A percentile compares a stretch with the other conserved stretches of the same genome.
phyloP scores from a whole-genome alignment of 1,139 yeast species.

The Kodamaea suecica region DNA sequence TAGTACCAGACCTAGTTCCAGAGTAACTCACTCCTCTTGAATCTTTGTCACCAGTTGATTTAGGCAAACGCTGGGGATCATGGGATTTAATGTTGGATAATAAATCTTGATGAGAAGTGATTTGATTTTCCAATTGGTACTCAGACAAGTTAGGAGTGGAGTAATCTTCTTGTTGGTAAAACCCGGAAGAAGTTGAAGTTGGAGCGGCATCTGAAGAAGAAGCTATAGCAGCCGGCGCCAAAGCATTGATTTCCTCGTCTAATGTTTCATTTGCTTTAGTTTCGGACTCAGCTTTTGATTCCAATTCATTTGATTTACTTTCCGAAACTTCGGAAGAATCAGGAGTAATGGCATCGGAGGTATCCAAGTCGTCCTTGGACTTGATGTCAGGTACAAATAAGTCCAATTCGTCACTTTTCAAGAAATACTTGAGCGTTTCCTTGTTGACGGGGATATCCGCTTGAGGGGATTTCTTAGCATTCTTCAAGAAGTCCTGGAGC shows the following conservation, averaged over 20 bases:
- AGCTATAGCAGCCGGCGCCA: constrained; percentile 9
- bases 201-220: constrained; percentile 7
- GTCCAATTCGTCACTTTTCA: constrained; percentile 6
- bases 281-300: neutral
- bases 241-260: too few relatives aligned
- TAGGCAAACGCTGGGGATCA: constrained; percentile 41
- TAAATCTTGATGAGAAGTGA: constrained; percentile 37
- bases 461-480: too few relatives aligned
- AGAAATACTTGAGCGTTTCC: neutral
- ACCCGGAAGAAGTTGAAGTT: constrained; percentile 8
- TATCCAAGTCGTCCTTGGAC: too few relatives aligned
- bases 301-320: too few relatives aligned
- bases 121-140: constrained; percentile 43
- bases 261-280: too few relatives aligned
- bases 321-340: too few relatives aligned
- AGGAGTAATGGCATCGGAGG: too few relatives aligned
- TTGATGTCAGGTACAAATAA: constrained; percentile 10
- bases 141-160: constrained; percentile 50
- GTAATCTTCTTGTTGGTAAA: constrained; percentile 29
- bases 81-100: constrained; percentile 34
- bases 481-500: constrained; percentile 8
- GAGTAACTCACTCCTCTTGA: neutral
- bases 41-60: neutral
- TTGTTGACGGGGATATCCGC: too few relatives aligned
- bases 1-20: neutral